Conservation (phyloP, 2,329 filamentous ascomycete species). For the Daldinia eschscholtzii region DNA sequence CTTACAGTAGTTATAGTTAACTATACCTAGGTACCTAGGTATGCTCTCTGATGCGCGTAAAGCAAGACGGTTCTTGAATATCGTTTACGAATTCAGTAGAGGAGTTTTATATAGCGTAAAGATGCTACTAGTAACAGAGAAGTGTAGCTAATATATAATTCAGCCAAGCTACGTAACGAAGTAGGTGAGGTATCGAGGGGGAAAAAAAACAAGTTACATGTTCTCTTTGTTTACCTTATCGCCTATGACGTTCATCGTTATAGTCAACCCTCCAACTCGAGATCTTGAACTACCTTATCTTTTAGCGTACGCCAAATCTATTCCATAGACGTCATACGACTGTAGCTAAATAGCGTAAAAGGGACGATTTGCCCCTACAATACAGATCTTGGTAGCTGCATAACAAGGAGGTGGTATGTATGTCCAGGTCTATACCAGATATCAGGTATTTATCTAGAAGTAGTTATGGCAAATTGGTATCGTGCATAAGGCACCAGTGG, state of each 20-base stretch:
- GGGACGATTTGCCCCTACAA: constrained; percentile 19
- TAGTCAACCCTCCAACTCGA: neutral
- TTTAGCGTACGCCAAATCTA: constrained; percentile 11
- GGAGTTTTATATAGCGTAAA: too few relatives aligned
- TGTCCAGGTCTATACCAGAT: neutral
- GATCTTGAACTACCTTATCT: neutral
- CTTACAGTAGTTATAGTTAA: neutral
- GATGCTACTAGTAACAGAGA: too few relatives aligned
- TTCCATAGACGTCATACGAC: constrained; percentile 32
- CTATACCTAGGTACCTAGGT: too few relatives aligned
- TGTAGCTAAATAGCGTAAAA: constrained; percentile 13
- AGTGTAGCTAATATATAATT: too few relatives aligned
- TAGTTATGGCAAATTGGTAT: too few relatives aligned
- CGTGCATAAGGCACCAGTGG: neutral
- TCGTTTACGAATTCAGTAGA: too few relatives aligned
- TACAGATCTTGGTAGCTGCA: neutral
- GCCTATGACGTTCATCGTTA: constrained; percentile 12
- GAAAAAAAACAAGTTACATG: neutral
- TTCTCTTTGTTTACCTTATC: neutral
- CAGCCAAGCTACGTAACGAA: too few relatives aligned
- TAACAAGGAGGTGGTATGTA: too few relatives aligned
- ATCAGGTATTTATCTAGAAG: neutral
- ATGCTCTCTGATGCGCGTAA: too few relatives aligned
- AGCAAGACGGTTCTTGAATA: too few relatives aligned
- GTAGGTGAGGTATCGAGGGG: neutral